These are phyloP conservation scores for Pseudomonodictys pantanalensis DNA, from an alignment of 495 filamentous ascomycete genomes.

Conservation along the genomic window DNA sequence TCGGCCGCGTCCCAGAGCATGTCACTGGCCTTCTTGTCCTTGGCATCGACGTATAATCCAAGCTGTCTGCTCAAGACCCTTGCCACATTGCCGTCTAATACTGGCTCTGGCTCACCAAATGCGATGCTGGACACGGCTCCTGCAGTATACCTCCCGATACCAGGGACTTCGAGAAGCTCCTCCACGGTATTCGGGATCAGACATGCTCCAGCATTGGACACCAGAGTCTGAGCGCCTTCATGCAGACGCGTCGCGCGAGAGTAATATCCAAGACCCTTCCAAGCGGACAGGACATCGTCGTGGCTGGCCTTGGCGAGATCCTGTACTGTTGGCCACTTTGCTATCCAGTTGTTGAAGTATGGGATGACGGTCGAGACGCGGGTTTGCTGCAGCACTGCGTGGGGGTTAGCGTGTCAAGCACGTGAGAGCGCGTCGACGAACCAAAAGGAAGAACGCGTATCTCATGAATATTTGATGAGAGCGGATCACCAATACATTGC, in stretches of 20 bases:
- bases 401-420: background rate
- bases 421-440: background rate
- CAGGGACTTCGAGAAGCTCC: conserved; percentile 12
- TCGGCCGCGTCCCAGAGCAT: conserved; percentile 21
- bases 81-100: conserved; percentile 25
- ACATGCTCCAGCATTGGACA: background rate
- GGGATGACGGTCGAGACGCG: conserved; percentile 27
- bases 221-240: conserved; percentile 12
- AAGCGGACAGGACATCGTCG: conserved; percentile 24
- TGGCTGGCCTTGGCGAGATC: conserved; percentile 14
- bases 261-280: conserved; percentile 31
- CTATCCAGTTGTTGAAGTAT: conserved; percentile 26
- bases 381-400: conserved; percentile 30
- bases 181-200: conserved; percentile 14
- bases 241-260: conserved; percentile 25
- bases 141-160: conserved; percentile 25
- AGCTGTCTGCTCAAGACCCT: conserved; percentile 25
- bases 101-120: conserved; percentile 20
- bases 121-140: conserved; percentile 28
- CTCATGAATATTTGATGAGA: background rate
- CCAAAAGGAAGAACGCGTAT: background rate
- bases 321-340: conserved; percentile 24
- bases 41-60: conserved; percentile 22
- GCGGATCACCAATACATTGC: background rate
- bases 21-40: conserved; percentile 20